phyloP scores from a whole-genome alignment of 2,329 filamentous ascomycete genomes.

The Aspergillus quadrilineatus region DNA sequence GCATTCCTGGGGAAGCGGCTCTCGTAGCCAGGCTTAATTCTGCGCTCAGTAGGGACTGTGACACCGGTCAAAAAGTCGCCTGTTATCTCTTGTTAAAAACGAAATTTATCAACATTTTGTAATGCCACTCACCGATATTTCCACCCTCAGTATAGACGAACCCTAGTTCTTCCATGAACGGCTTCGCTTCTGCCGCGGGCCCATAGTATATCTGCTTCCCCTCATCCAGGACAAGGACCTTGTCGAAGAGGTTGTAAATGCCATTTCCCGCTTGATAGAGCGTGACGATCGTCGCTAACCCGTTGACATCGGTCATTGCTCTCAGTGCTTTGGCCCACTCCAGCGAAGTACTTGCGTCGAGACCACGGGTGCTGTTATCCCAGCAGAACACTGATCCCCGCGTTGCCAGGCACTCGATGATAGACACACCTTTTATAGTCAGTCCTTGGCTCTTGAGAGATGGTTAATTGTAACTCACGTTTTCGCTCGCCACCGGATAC shows the following conservation, averaged over 20 bases:
- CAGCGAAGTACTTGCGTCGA: conserved; percentile 65
- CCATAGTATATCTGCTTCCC: conserved; percentile 68
- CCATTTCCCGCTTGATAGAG: conserved; percentile 70
- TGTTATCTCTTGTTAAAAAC: too few relatives aligned
- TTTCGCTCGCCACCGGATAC: conserved; percentile 69
- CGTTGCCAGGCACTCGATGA: conserved; percentile 63
- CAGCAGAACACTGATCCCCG: conserved; percentile 61
- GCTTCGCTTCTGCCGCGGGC: conserved; percentile 55
- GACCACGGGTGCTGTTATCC: conserved; percentile 66
- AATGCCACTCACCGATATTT: conserved; percentile 56
- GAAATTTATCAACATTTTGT: too few relatives aligned
- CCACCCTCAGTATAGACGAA: conserved; percentile 63
- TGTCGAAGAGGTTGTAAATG: conserved; percentile 69
- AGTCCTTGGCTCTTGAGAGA: too few relatives aligned
- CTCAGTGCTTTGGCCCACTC: conserved; percentile 62
- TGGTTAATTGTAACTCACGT: conserved; percentile 40
- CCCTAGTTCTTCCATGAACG: conserved; percentile 65
- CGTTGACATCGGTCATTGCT: conserved; percentile 62
- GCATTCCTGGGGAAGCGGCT: conserved; percentile 47
- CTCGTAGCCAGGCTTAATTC: conserved; percentile 45
- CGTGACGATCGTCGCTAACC: conserved; percentile 61
- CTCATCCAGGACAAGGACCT: conserved; percentile 66
- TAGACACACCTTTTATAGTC: conserved; percentile 47
- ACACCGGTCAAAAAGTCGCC: conserved; percentile 60
- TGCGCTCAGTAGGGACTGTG: conserved; percentile 55